Evolutionary conservation across 768 basidiomycete genomes (phyloP), one percentile per base, ranked within the genome.

Genomic region (Multifurca ochricompacta): DNA sequence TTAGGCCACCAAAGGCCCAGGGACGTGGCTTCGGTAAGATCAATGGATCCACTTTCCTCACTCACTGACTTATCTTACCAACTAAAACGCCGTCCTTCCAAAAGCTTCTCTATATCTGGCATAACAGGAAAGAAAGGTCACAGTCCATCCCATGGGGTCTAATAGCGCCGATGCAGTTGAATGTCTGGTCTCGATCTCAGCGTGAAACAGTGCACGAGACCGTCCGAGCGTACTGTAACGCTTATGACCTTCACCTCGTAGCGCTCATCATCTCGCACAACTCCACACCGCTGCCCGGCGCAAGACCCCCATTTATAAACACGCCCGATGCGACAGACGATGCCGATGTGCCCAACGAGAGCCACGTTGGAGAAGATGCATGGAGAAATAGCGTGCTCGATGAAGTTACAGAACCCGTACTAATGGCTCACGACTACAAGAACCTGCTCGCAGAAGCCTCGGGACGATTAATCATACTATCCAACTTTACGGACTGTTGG

Each of bases 91-190:
- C 41, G 19, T 18, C 1, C 31, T 0, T 18, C 16, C 3, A 28
- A 54, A n/a, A 68, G 68, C 65, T 70, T 40, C 64, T 68, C 10
- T 68, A 69, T 55, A 62, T 60, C 21, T 70, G 68, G 69, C 69
- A 70, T 54, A 63, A 63, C 50, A 59, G 60, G 55, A 69, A 67
- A 37, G 65, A 67, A 54, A 58, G 62, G 47, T 64, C 64, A 14
- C 59, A 64, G 39, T 54, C 59, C 34, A 52, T 54, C 16, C 50
- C 65, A 3, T 69, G 68, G 68, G 68, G 69, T 34, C 51, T 68
- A 28, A 56, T 70, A 9, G 67, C 68, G 6, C 69, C 69, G 36
- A 64, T 69, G 43, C 58, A 62, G 30, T 51, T 69, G 16, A 66
- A 69, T 52, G 53, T 65, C 31, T 59, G 51, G 49, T 68, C 67